Percentiles rank a stretch among this genome's conserved stretches.
These are phyloP conservation scores for Saccharomycopsis oosterbeekiorum DNA, from an alignment of 805 yeast species.

Conservation along the genomic window DNA sequence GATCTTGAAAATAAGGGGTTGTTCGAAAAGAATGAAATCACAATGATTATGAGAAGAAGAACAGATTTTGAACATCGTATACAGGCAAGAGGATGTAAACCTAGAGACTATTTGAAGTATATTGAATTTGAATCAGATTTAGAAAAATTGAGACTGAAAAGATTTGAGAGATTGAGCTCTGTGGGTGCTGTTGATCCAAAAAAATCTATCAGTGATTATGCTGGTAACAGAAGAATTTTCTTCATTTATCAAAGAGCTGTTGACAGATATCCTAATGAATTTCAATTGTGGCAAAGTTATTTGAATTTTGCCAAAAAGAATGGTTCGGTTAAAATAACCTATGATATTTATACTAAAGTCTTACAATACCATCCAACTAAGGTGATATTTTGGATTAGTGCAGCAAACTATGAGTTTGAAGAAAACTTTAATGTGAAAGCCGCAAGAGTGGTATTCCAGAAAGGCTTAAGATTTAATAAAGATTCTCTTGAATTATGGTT, in stretches of 20 bases:
- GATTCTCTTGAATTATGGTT: slow-evolving; percentile 69
- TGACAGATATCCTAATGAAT: slow-evolving; percentile 65
- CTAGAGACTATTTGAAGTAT: slow-evolving; percentile 69
- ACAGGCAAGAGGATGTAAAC: slow-evolving; percentile 69
- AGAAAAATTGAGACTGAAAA: slow-evolving; percentile 65
- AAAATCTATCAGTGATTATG: slow-evolving; percentile 75
- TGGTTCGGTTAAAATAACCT: slow-evolving; percentile 62
- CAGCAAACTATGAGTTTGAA: slow-evolving; percentile 90
- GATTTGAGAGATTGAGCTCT: slow-evolving; percentile 51
- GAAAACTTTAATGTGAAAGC: slow-evolving; percentile 80
- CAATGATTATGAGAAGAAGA: slow-evolving; percentile 79
- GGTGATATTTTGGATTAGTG: slow-evolving; percentile 85
- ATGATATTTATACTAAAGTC: slow-evolving; percentile 66
- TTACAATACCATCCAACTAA: slow-evolving; percentile 86
- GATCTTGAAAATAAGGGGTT: slow-evolving; percentile 75
- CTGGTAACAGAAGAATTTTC: slow-evolving; percentile 69
- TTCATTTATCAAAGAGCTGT: slow-evolving; percentile 81
- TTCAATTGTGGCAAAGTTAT: slow-evolving; percentile 70
- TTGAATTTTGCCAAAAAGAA: slow-evolving; percentile 56
- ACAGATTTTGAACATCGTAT: slow-evolving; percentile 93
- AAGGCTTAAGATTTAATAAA: slow-evolving; percentile 74
- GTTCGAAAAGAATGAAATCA: slow-evolving; percentile 74
- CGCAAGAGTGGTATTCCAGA: slow-evolving; percentile 77
- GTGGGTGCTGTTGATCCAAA: slow-evolving; percentile 45
- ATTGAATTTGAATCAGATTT: slow-evolving; percentile 71